Percentiles rank a stretch among this genome's conserved stretches.
Evolutionary conservation across 1,139 yeast genomes (phyloP).

Genomic region (Scheffersomyces titani): DNA sequence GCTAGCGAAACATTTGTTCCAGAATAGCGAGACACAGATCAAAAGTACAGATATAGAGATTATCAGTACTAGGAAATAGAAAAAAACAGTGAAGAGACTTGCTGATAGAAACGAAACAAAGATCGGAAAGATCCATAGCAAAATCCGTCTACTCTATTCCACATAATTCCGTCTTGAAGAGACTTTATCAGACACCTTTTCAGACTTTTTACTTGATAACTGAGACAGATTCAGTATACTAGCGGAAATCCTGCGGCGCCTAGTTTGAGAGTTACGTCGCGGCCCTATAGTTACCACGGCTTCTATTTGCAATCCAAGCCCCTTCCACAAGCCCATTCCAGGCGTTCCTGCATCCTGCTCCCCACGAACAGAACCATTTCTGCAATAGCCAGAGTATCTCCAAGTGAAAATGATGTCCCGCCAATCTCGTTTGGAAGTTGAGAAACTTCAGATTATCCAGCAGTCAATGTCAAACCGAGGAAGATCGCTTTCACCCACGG

Average conservation of each 20-base stretch:
- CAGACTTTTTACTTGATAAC: background rate
- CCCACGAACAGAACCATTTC: background rate
- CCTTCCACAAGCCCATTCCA: background rate
- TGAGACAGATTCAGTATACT: background rate
- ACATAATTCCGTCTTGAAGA: background rate
- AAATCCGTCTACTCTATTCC: background rate
- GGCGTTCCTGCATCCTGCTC: background rate
- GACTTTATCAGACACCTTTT: background rate
- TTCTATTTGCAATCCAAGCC: background rate
- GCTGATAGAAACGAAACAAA: background rate
- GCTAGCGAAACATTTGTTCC: background rate
- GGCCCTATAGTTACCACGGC: background rate
- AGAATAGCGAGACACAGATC: background rate
- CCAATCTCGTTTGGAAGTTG: constrained; percentile 45
- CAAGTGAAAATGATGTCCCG: constrained; percentile 30
- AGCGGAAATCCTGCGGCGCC: background rate
- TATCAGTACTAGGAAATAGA: background rate
- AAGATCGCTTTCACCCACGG: constrained; percentile 40
- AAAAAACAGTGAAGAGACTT: background rate
- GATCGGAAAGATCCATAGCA: background rate
- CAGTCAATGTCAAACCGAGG: constrained; percentile 40
- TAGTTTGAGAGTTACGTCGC: background rate
- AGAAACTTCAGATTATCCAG: constrained; percentile 43
- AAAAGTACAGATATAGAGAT: background rate
- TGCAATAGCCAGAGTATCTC: background rate